Evolutionary conservation across 495 filamentous ascomycete species (phyloP), one percentile per base, ranked within the genome.

Genomic region (Podospora comata): DNA sequence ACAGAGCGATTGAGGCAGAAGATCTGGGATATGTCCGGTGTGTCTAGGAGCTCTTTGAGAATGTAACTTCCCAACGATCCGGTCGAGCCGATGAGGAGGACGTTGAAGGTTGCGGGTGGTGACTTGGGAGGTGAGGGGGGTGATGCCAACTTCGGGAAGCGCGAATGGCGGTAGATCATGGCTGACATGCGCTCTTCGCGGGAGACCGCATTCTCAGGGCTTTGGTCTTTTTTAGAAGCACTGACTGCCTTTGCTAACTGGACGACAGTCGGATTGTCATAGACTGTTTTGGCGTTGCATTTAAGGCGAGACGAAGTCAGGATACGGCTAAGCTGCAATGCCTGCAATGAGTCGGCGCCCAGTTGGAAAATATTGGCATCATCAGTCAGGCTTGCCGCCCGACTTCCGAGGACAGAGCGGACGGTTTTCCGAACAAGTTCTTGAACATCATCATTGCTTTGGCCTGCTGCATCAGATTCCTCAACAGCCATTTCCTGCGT

Each of bases 291-390:
- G 9, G 30, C 26, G 30, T 19, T n/a, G 60, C 60, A 62, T 28
- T 27, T 27, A 6, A 62, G 60, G 6, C 30, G 9, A n/a, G 60
- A 30, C 7, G 60, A 28, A 62, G 60, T 32, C 16, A 62, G 16
- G 18, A 34, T 62, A 28, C 60, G 60, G 26, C 60, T 62, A 26
- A 68, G 19, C 23, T 69, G 69, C 18, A 88, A 84, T 1, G 85
- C 84, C 71, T 85, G 82, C 2, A 88, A 74, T 60, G 84, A 87
- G 67, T 88, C 86, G 9, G 87, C 70, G 7, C 87, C 86, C 2
- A 78, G 75, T 0, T 77, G 71, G 64, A 88, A 88, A 74, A 89
- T 84, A 66, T 87, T 82, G 4, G 82, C 69, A 3, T 67, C 64
- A 19, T 72, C 55, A 23, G 9, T 53, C 26, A 63, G 18, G 1